Conservation (phyloP, 208 protist genomes). For the Blastocrithidia nonstop region DNA sequence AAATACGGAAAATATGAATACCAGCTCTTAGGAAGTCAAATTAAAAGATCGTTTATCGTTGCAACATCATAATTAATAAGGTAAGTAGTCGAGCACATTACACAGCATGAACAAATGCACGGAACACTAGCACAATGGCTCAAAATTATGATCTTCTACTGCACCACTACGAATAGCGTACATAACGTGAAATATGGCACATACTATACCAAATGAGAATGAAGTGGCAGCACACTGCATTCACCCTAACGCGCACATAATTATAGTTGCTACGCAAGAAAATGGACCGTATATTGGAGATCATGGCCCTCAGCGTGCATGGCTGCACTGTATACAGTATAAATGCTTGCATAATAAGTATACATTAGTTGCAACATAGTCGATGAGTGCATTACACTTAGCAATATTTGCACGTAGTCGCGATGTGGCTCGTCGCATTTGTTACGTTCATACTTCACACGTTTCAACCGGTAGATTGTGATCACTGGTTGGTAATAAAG, state of each 20-base stretch:
- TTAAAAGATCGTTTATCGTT: too few species aligned
- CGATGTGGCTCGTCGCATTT: slow-evolving; percentile 51
- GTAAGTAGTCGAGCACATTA: too few species aligned
- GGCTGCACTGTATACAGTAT: slow-evolving; percentile 14
- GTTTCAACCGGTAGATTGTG: slow-evolving; percentile 39
- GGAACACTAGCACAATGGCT: too few species aligned
- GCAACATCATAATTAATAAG: too few species aligned
- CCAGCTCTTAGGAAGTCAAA: too few species aligned
- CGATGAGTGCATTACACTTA: slow-evolving; percentile 74
- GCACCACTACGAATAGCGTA: slow-evolving; percentile 58
- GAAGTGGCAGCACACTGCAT: slow-evolving; percentile 51
- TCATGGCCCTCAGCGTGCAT: slow-evolving; percentile 28
- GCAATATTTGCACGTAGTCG: slow-evolving; percentile 51
- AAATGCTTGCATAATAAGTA: slow-evolving; percentile 41
- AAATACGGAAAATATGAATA: too few species aligned
- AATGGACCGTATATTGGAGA: slow-evolving; percentile 45
- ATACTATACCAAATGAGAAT: slow-evolving; percentile 14
- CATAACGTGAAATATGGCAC: slow-evolving; percentile 76
- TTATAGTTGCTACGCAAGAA: slow-evolving; percentile 72
- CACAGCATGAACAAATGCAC: too few species aligned
- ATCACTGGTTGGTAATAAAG: slow-evolving; percentile 86
- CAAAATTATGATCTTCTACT: too few species aligned
- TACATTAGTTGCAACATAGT: slow-evolving; percentile 23
- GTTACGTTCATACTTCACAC: slow-evolving; percentile 16
- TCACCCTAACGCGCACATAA: slow-evolving; percentile 62